Conservation (phyloP, 75 land plant species). For the Pinus tabuliformis region DNA sequence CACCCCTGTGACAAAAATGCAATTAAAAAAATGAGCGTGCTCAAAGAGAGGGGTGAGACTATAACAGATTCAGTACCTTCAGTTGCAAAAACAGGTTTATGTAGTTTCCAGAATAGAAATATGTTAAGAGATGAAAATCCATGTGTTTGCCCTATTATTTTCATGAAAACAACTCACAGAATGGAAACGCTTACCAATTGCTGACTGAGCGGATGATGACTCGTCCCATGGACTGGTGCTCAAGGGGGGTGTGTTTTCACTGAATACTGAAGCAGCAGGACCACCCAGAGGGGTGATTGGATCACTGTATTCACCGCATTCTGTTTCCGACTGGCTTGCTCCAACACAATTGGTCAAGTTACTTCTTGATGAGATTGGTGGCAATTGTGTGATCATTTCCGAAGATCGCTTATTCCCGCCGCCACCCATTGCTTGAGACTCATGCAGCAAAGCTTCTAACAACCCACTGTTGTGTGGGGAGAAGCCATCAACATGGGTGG, state of each 20-base stretch:
- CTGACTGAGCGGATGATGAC: constrained; percentile 12
- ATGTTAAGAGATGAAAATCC: background rate
- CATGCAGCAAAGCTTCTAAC: constrained; percentile 53
- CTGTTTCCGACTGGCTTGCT: constrained; percentile 15
- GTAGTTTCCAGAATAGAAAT: background rate
- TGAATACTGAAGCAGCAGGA: constrained; percentile 40
- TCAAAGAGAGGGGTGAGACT: background rate
- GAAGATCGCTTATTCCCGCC: constrained; percentile 23
- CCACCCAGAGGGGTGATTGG: constrained; percentile 37
- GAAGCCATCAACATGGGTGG: constrained; percentile 18
- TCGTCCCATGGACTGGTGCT: constrained; percentile 32
- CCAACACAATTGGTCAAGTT: constrained; percentile 2
- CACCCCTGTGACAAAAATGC: constrained; percentile 2
- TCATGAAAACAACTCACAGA: background rate
- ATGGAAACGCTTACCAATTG: constrained; percentile 20
- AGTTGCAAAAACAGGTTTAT: background rate
- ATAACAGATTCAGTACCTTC: background rate
- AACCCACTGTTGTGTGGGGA: constrained; percentile 55
- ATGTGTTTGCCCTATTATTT: background rate
- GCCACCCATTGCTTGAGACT: constrained; percentile 25
- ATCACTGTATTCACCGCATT: constrained; percentile 24
- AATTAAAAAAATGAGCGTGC: background rate
- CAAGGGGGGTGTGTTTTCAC: constrained; percentile 34
- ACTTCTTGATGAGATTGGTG: background rate
- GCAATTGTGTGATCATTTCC: constrained; percentile 18